Evolutionary conservation across 768 basidiomycete genomes (phyloP).

Genomic region (Tricholoma matsutake): DNA sequence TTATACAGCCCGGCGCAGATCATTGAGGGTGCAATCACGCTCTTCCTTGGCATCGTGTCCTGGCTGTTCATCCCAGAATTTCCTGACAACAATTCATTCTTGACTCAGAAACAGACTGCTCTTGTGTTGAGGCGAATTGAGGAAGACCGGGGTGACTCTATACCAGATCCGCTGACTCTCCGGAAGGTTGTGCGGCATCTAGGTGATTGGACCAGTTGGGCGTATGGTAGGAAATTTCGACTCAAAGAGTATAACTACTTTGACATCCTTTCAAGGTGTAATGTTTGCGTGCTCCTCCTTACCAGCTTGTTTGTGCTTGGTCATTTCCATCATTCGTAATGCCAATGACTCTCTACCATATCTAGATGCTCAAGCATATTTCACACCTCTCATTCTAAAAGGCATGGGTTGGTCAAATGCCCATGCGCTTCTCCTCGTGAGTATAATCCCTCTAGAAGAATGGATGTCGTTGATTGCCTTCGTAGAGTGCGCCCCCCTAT

Average conservation of each 20-base stretch:
- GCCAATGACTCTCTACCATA: background rate
- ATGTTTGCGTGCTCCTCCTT: conserved; percentile 46
- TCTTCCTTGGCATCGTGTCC: conserved; percentile 37
- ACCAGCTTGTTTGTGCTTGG: conserved; percentile 34
- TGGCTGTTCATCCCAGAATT: conserved; percentile 45
- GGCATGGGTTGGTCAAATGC: conserved; percentile 42
- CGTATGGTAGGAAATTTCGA: conserved; percentile 32
- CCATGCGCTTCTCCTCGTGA: conserved; percentile 39
- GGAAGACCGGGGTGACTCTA: conserved; percentile 48
- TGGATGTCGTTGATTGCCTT: background rate
- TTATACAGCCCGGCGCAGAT: conserved; percentile 26
- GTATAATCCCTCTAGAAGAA: conserved; percentile 6
- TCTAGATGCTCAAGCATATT: conserved; percentile 42
- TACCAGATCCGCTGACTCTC: conserved; percentile 39
- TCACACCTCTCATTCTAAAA: conserved; percentile 44
- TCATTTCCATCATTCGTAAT: background rate
- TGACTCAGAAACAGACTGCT: conserved; percentile 40
- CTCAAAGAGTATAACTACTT: background rate
- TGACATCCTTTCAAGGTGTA: conserved; percentile 25
- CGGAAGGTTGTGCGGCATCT: conserved; percentile 37
- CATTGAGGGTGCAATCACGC: conserved; percentile 43
- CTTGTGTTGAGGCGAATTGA: conserved; percentile 45
- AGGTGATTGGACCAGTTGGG: conserved; percentile 46
- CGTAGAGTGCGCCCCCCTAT: conserved; percentile 45
- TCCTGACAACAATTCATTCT: conserved; percentile 45